These are phyloP conservation scores for Apiospora arundinis DNA, from an alignment of 2,329 filamentous ascomycete genomes.

Conservation along the genomic window DNA sequence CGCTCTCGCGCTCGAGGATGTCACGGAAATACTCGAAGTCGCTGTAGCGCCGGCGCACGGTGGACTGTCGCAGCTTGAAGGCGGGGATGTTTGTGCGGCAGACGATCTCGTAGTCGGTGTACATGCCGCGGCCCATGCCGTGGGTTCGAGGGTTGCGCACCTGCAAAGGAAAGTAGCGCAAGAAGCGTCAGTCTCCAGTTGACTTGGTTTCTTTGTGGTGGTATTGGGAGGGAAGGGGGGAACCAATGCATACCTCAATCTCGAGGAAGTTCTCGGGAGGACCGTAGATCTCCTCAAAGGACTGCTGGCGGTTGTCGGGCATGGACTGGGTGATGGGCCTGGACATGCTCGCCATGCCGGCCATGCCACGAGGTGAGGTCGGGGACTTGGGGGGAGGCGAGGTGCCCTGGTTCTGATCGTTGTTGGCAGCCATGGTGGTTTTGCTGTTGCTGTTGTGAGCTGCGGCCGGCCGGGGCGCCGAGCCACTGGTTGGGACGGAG, in stretches of 20 bases:
- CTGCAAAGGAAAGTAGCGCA: conserved; percentile 51
- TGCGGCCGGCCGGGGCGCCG: conserved; percentile 23
- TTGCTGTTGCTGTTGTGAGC: conserved; percentile 2
- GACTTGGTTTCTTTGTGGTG: neutral
- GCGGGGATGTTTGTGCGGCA: conserved; percentile 98
- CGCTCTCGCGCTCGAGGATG: conserved; percentile 93
- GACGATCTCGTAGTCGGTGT: conserved; percentile 98
- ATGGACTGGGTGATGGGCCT: conserved; percentile 68
- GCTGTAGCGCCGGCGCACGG: conserved; percentile 91
- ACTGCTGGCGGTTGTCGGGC: conserved; percentile 83
- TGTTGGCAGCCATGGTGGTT: neutral
- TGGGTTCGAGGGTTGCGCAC: conserved; percentile 93
- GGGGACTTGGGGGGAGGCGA: conserved; percentile 19
- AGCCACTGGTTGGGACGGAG: conserved; percentile 20
- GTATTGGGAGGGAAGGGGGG: neutral
- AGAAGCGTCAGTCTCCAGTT: neutral
- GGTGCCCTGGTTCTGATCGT: conserved; percentile 21
- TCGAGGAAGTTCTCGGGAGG: conserved; percentile 98
- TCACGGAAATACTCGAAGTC: conserved; percentile 99
- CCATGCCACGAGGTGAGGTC: conserved; percentile 31
- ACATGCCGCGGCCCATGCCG: conserved; percentile 94
- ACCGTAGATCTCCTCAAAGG: conserved; percentile 98
- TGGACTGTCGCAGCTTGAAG: conserved; percentile 91
- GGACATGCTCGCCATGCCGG: conserved; percentile 45
- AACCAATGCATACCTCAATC: conserved; percentile 77